Percentiles rank a stretch among this genome's conserved stretches.
Evolutionary conservation across 2,329 filamentous ascomycete genomes (phyloP).

Genomic region (Triangularia setosa): DNA sequence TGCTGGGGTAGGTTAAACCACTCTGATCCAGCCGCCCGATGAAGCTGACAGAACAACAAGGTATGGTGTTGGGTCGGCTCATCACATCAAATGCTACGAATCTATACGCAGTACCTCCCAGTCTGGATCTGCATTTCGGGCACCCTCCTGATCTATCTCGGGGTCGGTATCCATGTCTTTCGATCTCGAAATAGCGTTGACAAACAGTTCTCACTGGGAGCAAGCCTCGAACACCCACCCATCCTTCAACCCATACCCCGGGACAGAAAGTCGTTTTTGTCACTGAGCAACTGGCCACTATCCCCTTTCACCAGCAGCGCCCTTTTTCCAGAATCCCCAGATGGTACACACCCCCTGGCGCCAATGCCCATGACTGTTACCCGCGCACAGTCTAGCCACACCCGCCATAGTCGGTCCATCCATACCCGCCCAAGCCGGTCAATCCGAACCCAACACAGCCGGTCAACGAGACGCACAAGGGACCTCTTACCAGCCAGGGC

Average conservation of each 20-base stretch:
- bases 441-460: not conserved
- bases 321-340: not conserved
- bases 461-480: not conserved
- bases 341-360: not conserved
- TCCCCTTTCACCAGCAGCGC: not conserved
- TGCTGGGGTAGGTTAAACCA: constrained; percentile 9
- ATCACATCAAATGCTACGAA: constrained; percentile 12
- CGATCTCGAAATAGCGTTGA: not conserved
- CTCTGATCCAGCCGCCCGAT: not conserved
- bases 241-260: not conserved
- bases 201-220: not conserved
- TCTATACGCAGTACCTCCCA: constrained; percentile 17
- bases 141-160: constrained; percentile 19
- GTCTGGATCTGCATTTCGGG: constrained; percentile 18
- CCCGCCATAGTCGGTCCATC: not conserved
- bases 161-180: constrained; percentile 15
- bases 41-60: constrained; percentile 1
- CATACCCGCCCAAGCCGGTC: not conserved
- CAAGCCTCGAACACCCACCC: not conserved
- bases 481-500: not conserved
- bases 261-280: not conserved
- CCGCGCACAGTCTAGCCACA: not conserved
- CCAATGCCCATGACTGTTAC: not conserved
- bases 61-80: constrained; percentile 20
- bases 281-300: constrained; percentile 10